Percentiles rank a stretch among this genome's conserved stretches.
Conservation (phyloP, 1,284 basidiomycete genomes). For the Paramarasmius palmivorus region DNA sequence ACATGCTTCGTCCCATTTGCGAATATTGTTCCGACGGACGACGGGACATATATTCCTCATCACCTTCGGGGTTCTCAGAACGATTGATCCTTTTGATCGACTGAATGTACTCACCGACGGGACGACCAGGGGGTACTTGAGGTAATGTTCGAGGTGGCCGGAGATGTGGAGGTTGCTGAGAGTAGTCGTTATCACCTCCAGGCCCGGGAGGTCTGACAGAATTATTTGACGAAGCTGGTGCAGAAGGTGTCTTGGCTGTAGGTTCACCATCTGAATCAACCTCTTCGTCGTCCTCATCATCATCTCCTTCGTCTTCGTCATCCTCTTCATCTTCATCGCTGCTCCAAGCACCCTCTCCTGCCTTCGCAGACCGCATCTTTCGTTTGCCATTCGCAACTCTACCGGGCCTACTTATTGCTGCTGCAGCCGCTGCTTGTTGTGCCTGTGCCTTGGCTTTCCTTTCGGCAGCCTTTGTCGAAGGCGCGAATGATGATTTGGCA, state of each 20-base stretch:
- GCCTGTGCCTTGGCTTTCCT: conserved; percentile 82
- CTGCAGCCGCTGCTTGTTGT: conserved; percentile 76
- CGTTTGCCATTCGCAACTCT: conserved; percentile 58
- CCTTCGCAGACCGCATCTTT: conserved; percentile 42
- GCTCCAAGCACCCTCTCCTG: conserved; percentile 72
- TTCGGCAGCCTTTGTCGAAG: conserved; percentile 77
- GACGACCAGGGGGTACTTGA: conserved; percentile 38
- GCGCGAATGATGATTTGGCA: conserved; percentile 78
- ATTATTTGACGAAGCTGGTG: conserved; percentile 25
- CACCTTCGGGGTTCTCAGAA: conserved; percentile 14
- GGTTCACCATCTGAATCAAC: conserved; percentile 61
- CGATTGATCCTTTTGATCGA: conserved; percentile 10
- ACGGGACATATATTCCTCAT: conserved; percentile 30
- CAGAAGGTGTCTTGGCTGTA: conserved; percentile 28
- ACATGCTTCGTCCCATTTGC: conserved; percentile 43
- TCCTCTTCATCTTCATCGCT: conserved; percentile 83
- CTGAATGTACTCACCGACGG: conserved; percentile 11
- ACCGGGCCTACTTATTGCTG: conserved; percentile 73
- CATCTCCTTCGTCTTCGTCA: conserved; percentile 64
- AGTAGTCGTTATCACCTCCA: conserved; percentile 15
- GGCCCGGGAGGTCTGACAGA: conserved; percentile 25
- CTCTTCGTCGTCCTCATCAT: conserved; percentile 75
- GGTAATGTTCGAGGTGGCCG: conserved; percentile 47
- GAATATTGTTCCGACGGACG: conserved; percentile 45
- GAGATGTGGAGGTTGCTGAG: conserved; percentile 31